phyloP scores from a whole-genome alignment of 2,329 filamentous ascomycete species.

The Colletotrichum sp. region DNA sequence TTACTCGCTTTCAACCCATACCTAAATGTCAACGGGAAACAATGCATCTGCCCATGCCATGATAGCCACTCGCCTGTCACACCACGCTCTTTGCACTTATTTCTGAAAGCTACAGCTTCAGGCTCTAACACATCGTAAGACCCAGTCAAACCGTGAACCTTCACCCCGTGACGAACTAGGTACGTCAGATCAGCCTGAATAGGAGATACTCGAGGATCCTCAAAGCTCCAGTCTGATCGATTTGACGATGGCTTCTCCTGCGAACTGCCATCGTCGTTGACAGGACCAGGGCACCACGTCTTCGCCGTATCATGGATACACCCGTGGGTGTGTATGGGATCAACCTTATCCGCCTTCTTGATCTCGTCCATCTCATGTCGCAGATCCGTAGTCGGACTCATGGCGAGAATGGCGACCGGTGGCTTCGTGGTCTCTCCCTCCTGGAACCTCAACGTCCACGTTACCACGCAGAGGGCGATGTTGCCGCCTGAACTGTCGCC shows the following conservation, averaged over 20 bases:
- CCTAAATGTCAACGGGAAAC: constrained; percentile 55
- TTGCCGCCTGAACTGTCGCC: constrained; percentile 64
- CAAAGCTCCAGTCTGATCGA: constrained; percentile 22
- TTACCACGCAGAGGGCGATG: constrained; percentile 42
- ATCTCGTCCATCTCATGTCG: constrained; percentile 27
- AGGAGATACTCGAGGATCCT: constrained; percentile 54
- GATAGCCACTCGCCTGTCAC: constrained; percentile 60
- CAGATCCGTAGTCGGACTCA: constrained; percentile 50
- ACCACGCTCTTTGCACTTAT: constrained; percentile 45
- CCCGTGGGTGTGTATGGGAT: constrained; percentile 27
- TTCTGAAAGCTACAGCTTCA: constrained; percentile 53
- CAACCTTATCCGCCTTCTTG: constrained; percentile 15
- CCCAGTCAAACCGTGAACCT: constrained; percentile 56
- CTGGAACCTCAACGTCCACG: constrained; percentile 42
- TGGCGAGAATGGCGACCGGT: constrained; percentile 37
- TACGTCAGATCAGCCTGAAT: constrained; percentile 46
- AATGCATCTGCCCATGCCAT: constrained; percentile 67
- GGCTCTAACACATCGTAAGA: constrained; percentile 58
- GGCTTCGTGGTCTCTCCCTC: constrained; percentile 28
- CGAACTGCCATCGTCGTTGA: not conserved
- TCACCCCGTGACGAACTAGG: constrained; percentile 36
- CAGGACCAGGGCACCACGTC: constrained; percentile 24
- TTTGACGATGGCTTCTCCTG: too few species aligned
- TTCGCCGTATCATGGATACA: constrained; percentile 28
- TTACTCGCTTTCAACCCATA: constrained; percentile 53